Conservation (phyloP, 2,329 filamentous ascomycete genomes). For the Emericellopsis atlantica region DNA sequence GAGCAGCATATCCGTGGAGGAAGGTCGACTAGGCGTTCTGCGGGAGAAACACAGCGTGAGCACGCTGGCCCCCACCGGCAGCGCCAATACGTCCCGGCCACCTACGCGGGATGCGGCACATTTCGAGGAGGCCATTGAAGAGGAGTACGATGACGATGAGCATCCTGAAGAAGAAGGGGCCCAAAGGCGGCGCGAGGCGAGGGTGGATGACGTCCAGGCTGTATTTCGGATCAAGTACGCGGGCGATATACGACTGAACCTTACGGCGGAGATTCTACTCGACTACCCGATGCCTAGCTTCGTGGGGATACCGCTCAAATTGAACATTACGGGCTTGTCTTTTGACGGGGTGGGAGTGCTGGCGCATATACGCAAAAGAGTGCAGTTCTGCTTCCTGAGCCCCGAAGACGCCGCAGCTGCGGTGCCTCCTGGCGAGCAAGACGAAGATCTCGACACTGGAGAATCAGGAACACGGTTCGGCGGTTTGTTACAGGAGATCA, state of each 20-base stretch:
- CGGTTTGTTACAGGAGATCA: slow-evolving; percentile 79
- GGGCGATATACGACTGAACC: slow-evolving; percentile 73
- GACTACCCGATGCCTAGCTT: slow-evolving; percentile 99
- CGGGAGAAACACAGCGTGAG: slow-evolving; percentile 51
- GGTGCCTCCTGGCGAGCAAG: slow-evolving; percentile 37
- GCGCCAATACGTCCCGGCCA: slow-evolving; percentile 38
- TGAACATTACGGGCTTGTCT: slow-evolving; percentile 87
- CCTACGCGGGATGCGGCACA: slow-evolving; percentile 39
- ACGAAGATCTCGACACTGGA: slow-evolving; percentile 8
- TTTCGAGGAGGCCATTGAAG: slow-evolving; percentile 22
- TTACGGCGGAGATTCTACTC: slow-evolving; percentile 89
- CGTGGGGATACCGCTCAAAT: slow-evolving; percentile 83
- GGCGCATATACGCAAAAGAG: slow-evolving; percentile 76
- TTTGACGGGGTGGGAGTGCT: slow-evolving; percentile 93
- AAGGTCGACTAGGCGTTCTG: slow-evolving; percentile 27
- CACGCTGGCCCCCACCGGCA: slow-evolving; percentile 41
- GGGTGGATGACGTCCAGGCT: slow-evolving; percentile 74
- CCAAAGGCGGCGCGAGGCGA: slow-evolving; percentile 45
- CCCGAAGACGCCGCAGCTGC: slow-evolving; percentile 79
- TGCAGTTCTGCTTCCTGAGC: slow-evolving; percentile 90
- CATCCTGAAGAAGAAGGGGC: slow-evolving; percentile 6
- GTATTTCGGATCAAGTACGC: slow-evolving; percentile 84
- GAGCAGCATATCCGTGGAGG: slow-evolving; percentile 32
- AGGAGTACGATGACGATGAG: slow-evolving; percentile 20
- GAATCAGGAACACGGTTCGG: slow-evolving; percentile 33